Evolutionary conservation across 2,329 filamentous ascomycete genomes (phyloP).

Genomic region (Colletotrichum costaricense): DNA sequence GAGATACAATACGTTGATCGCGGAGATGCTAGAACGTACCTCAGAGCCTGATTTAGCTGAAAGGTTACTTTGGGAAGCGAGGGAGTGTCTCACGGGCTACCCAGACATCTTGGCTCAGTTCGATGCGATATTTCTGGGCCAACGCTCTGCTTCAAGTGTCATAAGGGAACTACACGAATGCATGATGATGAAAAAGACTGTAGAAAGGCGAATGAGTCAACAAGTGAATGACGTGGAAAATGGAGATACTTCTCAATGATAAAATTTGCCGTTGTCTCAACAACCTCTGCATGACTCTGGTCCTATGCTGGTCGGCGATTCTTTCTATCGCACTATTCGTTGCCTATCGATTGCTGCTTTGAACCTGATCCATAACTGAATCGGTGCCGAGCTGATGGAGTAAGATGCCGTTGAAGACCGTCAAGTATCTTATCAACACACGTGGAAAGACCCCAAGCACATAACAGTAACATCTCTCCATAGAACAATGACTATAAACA

Average conservation of each 20-base stretch:
- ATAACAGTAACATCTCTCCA: no score
- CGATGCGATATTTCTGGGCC: conserved; percentile 18
- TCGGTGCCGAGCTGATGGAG: no score
- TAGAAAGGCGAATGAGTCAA: conserved; percentile 19
- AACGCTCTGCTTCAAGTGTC: conserved; percentile 9
- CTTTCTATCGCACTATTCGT: no score
- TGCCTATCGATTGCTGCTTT: not conserved
- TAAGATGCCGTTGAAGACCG: no score
- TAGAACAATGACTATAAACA: no score
- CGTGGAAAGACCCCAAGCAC: no score
- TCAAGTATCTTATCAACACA: no score
- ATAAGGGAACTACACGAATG: conserved; percentile 26
- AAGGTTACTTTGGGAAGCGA: conserved; percentile 26
- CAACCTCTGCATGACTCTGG: accelerated
- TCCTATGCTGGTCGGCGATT: no score
- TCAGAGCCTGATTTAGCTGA: conserved; percentile 19
- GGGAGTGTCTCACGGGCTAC: conserved; percentile 16
- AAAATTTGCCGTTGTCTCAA: not conserved
- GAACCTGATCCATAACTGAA: no score
- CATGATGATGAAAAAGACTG: conserved; percentile 20
- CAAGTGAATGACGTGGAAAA: not conserved
- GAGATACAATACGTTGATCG: conserved; percentile 28
- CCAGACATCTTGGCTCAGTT: conserved; percentile 12
- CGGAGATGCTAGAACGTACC: conserved; percentile 26
- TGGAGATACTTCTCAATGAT: not conserved